phyloP scores from a whole-genome alignment of 78 protist genomes.

The Polysphondylium violaceum region DNA sequence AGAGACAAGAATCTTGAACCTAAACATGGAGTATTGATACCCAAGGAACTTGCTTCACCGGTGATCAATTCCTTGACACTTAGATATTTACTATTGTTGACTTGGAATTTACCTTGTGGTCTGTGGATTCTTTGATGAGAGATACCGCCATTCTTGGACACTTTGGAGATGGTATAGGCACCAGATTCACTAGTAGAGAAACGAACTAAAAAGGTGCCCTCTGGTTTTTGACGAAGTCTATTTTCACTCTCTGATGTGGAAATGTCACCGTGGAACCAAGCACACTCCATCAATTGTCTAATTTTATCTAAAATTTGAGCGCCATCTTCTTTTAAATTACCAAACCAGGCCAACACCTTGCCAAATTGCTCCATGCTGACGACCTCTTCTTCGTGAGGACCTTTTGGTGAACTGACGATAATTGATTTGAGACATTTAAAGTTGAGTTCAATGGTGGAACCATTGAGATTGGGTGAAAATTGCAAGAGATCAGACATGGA shows the following conservation, averaged over 20 bases:
- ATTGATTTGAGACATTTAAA: slow-evolving; percentile 78
- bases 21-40: slow-evolving; percentile 82
- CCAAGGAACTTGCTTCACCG: slow-evolving; percentile 77
- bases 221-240: slow-evolving; percentile 71
- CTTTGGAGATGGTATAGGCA: slow-evolving; percentile 82
- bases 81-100: slow-evolving; percentile 70
- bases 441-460: slow-evolving; percentile 74
- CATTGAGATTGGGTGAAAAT: slow-evolving; percentile 68
- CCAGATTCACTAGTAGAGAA: slow-evolving; percentile 84
- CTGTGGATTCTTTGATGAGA: slow-evolving; percentile 84
- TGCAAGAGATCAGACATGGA: slow-evolving; percentile 68
- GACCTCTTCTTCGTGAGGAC: slow-evolving; percentile 79
- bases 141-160: slow-evolving; percentile 76
- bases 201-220: slow-evolving; percentile 85
- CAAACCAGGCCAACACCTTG: slow-evolving; percentile 87
- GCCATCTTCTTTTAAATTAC: slow-evolving; percentile 77
- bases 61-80: slow-evolving; percentile 76
- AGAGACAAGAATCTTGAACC: slow-evolving; percentile 76
- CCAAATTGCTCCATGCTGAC: slow-evolving; percentile 86
- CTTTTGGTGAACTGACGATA: slow-evolving; percentile 63
- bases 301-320: slow-evolving; percentile 64
- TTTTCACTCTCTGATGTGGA: slow-evolving; percentile 82
- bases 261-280: slow-evolving; percentile 90
- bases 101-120: slow-evolving; percentile 71
- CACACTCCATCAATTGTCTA: slow-evolving; percentile 78